Evolutionary conservation across 306 rosid species (phyloP).

Genomic region (Cucurbita moschata): DNA sequence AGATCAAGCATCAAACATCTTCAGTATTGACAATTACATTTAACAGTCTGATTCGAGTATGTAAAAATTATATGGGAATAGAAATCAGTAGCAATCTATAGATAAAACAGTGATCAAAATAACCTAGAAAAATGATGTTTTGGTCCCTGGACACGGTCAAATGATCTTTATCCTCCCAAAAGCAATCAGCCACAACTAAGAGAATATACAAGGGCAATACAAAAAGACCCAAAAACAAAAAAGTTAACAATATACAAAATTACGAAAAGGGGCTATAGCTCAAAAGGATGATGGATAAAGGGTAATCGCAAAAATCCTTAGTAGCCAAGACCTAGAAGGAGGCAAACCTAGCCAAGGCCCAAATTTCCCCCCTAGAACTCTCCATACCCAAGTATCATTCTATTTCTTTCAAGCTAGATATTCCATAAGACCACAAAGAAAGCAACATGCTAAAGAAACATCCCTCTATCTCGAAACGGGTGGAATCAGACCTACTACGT

Average conservation of each 20-base stretch:
- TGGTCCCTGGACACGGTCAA: not conserved
- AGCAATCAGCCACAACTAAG: not conserved
- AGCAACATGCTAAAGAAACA: not conserved
- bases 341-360: not conserved
- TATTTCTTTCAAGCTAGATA: not conserved
- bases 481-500: not conserved
- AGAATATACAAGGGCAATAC: not conserved
- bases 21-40: not conserved
- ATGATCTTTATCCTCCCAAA: not conserved
- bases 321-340: not conserved
- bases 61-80: not conserved
- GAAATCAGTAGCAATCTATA: not conserved
- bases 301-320: not conserved
- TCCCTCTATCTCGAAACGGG: not conserved
- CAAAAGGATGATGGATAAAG: not conserved
- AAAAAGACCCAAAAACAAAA: not conserved
- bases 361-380: not conserved
- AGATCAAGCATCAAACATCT: not conserved
- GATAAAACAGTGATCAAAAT: not conserved
- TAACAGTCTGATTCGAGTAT: not conserved
- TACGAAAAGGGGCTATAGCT: too few species aligned
- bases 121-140: not conserved
- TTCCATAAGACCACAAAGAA: not conserved
- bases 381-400: not conserved
- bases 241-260: too few species aligned